Evolutionary conservation across 495 filamentous ascomycete genomes (phyloP).

Genomic region (Penicillium flavigenum): DNA sequence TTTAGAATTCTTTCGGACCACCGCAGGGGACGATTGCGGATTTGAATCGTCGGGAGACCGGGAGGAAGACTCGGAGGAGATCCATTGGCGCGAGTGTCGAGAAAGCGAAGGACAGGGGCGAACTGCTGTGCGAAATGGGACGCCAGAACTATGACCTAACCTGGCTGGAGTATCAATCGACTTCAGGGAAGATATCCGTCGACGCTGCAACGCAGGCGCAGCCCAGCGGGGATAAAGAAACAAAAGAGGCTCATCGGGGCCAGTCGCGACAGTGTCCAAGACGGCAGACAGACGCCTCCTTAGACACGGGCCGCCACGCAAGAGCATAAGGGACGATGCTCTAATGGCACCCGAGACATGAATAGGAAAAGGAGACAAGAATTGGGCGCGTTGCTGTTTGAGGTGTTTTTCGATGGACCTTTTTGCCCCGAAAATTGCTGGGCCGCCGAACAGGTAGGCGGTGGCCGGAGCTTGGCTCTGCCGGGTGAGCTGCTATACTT

Average conservation of each 20-base stretch:
- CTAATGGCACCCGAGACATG: constrained; percentile 21
- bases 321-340: constrained; percentile 37
- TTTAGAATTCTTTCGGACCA: neutral
- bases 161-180: constrained; percentile 7
- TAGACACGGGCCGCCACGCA: constrained; percentile 43
- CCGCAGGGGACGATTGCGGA: neutral
- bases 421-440: constrained; percentile 32
- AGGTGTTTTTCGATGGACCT: constrained; percentile 14
- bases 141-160: neutral
- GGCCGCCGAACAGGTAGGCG: constrained; percentile 28
- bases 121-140: constrained; percentile 3
- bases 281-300: constrained; percentile 41
- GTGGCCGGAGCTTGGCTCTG: constrained; percentile 27
- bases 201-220: constrained; percentile 29
- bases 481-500: constrained; percentile 2
- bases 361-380: constrained; percentile 5
- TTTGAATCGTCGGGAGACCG: neutral
- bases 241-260: constrained; percentile 43
- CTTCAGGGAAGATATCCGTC: constrained; percentile 24
- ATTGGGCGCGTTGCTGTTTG: constrained; percentile 9
- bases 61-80: constrained; percentile 20
- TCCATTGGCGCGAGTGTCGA: constrained; percentile 31
- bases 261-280: constrained; percentile 39
- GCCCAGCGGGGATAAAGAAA: constrained; percentile 51
- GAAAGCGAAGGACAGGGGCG: constrained; percentile 18